These are phyloP conservation scores for Claviceps purpurea DNA, from an alignment of 2,329 filamentous ascomycete genomes.

Conservation along the genomic window DNA sequence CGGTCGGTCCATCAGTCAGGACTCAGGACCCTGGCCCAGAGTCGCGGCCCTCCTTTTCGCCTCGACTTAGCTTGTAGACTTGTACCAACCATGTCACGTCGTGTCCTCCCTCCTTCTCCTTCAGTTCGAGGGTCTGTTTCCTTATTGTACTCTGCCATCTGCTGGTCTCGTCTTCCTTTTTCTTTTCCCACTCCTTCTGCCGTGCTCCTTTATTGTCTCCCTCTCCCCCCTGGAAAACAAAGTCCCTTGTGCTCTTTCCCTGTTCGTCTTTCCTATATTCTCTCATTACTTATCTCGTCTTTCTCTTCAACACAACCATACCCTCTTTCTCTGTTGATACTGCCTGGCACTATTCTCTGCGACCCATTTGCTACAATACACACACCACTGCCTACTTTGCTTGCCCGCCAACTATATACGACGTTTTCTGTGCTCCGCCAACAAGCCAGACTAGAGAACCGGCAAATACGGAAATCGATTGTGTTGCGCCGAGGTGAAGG, in stretches of 20 bases:
- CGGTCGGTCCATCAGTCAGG: background rate
- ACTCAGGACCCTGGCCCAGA: slow-evolving; percentile 3
- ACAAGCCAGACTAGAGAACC: background rate
- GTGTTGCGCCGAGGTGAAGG: background rate
- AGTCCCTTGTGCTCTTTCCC: slow-evolving; percentile 1
- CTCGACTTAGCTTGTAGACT: background rate
- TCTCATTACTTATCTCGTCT: background rate
- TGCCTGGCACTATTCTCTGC: background rate
- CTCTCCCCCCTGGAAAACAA: background rate
- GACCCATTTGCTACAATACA: background rate
- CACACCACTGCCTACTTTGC: background rate
- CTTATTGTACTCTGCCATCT: slow-evolving; percentile 6
- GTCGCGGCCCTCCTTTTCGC: slow-evolving; percentile 6
- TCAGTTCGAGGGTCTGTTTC: slow-evolving; percentile 6
- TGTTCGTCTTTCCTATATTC: background rate
- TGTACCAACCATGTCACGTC: slow-evolving; percentile 5
- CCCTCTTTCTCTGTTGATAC: slow-evolving; percentile 1
- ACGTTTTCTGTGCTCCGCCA: background rate
- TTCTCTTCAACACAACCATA: slow-evolving; percentile 1
- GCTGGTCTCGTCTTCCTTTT: slow-evolving; percentile 2
- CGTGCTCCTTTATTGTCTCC: slow-evolving; percentile 1
- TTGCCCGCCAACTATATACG: background rate
- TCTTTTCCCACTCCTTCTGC: slow-evolving; percentile 4
- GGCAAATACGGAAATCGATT: background rate
- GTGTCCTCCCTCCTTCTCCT: slow-evolving; percentile 4